Base-by-base conservation (phyloP, 352 stramenopile species). In the Phytopythium litorale region DNA sequence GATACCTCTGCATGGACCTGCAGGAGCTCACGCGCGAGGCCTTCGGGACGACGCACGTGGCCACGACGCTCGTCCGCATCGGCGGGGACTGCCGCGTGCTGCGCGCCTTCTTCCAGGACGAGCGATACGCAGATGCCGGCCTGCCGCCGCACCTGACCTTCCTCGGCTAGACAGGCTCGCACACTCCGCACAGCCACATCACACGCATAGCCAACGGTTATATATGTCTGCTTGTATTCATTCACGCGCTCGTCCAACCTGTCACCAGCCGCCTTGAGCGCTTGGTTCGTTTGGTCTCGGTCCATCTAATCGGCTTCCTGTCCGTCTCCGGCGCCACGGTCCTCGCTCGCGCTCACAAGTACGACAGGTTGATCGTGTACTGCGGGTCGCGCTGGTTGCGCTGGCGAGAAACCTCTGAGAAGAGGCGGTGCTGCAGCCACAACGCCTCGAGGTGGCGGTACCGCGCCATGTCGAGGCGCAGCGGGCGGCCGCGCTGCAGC, bases 381-480 rank as follows among this genome's bases (percentile, higher is more conserved):
- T 96, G 87, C 48, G 84, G 84, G 25, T 96, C 87, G 59, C 82
- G 82, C 68, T 92, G 84, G 62, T 96, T 96, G 62, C 87, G 87
- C 63, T 91, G 85, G 32, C 87, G 82, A 35, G 87, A 94, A 23
- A 96, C 87, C 63, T 96, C 87, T 1, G 78, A 76, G 55, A 94
- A 94, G 60, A 96, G 87, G 18, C 81, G 81, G 50, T 96, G 84
- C 57, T 81, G 91, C 25, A 89, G 58, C 87, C 87, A 96, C n/a
- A 94, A 63, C 51, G 82, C 88, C 68, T 96, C 81, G 25, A 96
- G 63, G 53, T 91, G 79, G 5, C 66, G 67, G 62, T 92, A 96
- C 6, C 87, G 80, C 53, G 71, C 78, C 60, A 67, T 78, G 56
- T 96, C 87, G 32, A 96, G 71, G 4, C 85, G 85, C 62, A 96